A percentile compares a stretch with the other conserved stretches of the same genome.
These are phyloP conservation scores for Westerdykella ornata DNA, from an alignment of 2,329 filamentous ascomycete genomes.

Conservation along the genomic window DNA sequence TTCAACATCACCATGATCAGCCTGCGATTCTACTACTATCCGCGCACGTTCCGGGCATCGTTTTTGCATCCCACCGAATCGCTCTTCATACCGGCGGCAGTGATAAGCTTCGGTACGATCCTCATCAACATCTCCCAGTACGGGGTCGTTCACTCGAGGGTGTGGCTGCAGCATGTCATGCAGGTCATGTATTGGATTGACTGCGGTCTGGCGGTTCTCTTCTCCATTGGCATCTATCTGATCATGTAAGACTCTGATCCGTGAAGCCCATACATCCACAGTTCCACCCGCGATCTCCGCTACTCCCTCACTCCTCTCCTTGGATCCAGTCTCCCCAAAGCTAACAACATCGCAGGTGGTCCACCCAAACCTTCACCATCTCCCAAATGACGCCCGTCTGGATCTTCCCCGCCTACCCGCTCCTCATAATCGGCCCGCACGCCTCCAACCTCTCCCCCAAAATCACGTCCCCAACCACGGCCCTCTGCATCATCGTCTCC, in stretches of 20 bases:
- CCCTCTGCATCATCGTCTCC: constrained; percentile 53
- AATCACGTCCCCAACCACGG: constrained; percentile 35
- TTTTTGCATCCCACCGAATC: constrained; percentile 72
- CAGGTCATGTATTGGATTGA: constrained; percentile 70
- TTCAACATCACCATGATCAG: constrained; percentile 62
- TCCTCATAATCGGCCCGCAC: constrained; percentile 69
- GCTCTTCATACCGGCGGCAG: constrained; percentile 64
- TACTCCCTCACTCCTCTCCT: not conserved
- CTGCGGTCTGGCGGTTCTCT: constrained; percentile 57
- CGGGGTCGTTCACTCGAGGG: constrained; percentile 51
- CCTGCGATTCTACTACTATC: constrained; percentile 62
- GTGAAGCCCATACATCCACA: too few relatives aligned
- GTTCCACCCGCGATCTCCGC: constrained; percentile 32
- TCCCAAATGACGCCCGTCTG: constrained; percentile 81
- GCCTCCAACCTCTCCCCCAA: constrained; percentile 53
- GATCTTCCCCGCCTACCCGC: constrained; percentile 80
- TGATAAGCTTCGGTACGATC: constrained; percentile 59
- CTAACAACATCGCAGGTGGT: constrained; percentile 46
- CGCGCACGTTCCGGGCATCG: constrained; percentile 62
- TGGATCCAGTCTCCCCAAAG: not conserved
- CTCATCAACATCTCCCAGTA: constrained; percentile 69
- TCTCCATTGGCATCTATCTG: constrained; percentile 66
- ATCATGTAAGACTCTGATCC: constrained; percentile 64
- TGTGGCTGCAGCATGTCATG: constrained; percentile 52
- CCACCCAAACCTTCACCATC: constrained; percentile 62